phyloP scores from a whole-genome alignment of 2,329 filamentous ascomycete species.

The Aspergillus sp. region DNA sequence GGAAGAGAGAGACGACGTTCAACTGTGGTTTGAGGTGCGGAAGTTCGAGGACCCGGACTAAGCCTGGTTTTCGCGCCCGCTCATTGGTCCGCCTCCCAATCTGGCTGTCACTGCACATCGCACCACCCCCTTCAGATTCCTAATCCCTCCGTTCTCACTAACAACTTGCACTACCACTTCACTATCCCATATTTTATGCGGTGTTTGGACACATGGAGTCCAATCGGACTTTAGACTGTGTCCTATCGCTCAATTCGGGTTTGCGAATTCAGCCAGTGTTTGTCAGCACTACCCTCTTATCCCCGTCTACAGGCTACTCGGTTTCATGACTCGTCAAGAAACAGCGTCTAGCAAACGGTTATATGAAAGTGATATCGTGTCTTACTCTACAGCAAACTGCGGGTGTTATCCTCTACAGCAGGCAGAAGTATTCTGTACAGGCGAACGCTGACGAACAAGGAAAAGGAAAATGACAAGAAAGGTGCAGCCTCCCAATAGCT shows the following conservation, averaged over 20 bases:
- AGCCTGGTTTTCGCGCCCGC: constrained; percentile 32
- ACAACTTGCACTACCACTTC: not conserved
- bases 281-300: not conserved
- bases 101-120: not conserved
- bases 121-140: constrained; percentile 16
- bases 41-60: constrained; percentile 39
- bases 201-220: not conserved
- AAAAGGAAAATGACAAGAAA: constrained; percentile 14
- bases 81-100: constrained; percentile 32
- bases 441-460: constrained; percentile 24
- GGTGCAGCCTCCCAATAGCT: constrained; percentile 17
- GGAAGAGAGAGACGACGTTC: constrained; percentile 31
- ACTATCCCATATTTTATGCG: not conserved
- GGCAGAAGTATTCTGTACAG: constrained; percentile 29
- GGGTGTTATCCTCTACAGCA: constrained; percentile 16
- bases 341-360: not conserved
- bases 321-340: not conserved
- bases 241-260: not conserved
- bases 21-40: constrained; percentile 38
- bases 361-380: constrained; percentile 16
- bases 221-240: not conserved
- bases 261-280: not conserved
- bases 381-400: constrained; percentile 23
- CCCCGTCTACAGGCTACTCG: not conserved
- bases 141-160: constrained; percentile 2